Percentiles rank a stretch among this genome's conserved stretches.
Evolutionary conservation across 495 filamentous ascomycete genomes (phyloP).

Genomic region (Xylaria curta): DNA sequence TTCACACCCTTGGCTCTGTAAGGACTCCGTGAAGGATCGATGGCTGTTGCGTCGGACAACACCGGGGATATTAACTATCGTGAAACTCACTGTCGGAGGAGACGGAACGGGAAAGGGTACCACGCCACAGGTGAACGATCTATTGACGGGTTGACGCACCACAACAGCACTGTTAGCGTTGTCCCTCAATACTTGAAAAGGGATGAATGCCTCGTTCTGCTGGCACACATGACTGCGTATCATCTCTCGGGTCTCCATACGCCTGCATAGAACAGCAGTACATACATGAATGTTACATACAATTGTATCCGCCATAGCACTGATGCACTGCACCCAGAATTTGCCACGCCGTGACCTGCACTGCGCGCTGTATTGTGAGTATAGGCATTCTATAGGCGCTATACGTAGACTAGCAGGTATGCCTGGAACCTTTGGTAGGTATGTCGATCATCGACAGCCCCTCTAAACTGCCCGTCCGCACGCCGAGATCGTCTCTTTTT

Average conservation of each 20-base stretch:
- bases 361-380: slow-evolving; percentile 1
- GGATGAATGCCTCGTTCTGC: slow-evolving; percentile 26
- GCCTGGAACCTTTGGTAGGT: neutral
- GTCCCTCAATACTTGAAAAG: slow-evolving; percentile 3
- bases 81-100: slow-evolving; percentile 23
- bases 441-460: slow-evolving; percentile 9
- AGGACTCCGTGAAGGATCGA: neutral
- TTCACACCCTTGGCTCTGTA: neutral
- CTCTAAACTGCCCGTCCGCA: slow-evolving; percentile 21
- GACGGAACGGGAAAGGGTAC: slow-evolving; percentile 14
- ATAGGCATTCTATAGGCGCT: slow-evolving; percentile 3
- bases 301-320: slow-evolving; percentile 16
- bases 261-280: slow-evolving; percentile 24
- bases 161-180: slow-evolving; percentile 15
- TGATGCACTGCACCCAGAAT: slow-evolving; percentile 13
- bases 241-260: slow-evolving; percentile 17
- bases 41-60: slow-evolving; percentile 2
- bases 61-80: slow-evolving; percentile 9
- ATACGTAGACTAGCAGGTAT: neutral
- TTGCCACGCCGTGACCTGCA: slow-evolving; percentile 30
- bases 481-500: slow-evolving; percentile 25
- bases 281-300: neutral
- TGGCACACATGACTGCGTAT: slow-evolving; percentile 28
- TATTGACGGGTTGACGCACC: slow-evolving; percentile 5
- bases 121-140: slow-evolving; percentile 28